Evolutionary conservation across 1,139 yeast genomes (phyloP).

Genomic region (Debaryomyces udenii): DNA sequence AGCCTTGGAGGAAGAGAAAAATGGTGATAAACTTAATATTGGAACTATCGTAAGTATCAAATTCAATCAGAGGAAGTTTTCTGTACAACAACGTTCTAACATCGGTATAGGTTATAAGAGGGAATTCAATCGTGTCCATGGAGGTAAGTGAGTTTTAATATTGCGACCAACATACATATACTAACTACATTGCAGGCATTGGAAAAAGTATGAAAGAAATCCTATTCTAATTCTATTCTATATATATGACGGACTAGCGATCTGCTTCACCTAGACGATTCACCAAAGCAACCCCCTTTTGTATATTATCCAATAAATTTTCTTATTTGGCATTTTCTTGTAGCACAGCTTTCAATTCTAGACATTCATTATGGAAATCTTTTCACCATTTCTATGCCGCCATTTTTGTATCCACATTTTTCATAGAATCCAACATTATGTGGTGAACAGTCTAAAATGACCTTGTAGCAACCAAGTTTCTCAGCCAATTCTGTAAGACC

Average conservation of each 20-base stretch:
- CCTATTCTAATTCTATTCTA: too few relatives aligned
- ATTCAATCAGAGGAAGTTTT: neutral
- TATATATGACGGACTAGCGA: too few relatives aligned
- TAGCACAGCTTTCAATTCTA: too few relatives aligned
- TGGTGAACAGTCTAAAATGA: conserved; percentile 84
- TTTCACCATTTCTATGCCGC: conserved; percentile 74
- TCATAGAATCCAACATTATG: conserved; percentile 84
- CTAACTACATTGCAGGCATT: conserved; percentile 33
- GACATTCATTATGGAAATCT: conserved; percentile 27
- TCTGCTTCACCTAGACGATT: too few relatives aligned
- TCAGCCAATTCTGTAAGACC: conserved; percentile 64
- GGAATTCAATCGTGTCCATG: conserved; percentile 62
- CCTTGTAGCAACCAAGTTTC: conserved; percentile 75
- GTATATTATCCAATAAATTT: too few relatives aligned
- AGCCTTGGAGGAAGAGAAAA: conserved; percentile 62
- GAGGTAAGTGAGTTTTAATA: conserved; percentile 43
- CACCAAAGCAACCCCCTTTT: too few relatives aligned
- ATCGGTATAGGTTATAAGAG: conserved; percentile 49
- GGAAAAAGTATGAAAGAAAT: conserved; percentile 26
- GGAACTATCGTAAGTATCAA: conserved; percentile 53
- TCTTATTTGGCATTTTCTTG: too few relatives aligned
- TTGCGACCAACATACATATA: conserved; percentile 13
- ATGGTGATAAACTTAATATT: conserved; percentile 54
- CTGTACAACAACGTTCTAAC: conserved; percentile 26
- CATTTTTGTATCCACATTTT: conserved; percentile 71